phyloP scores from a whole-genome alignment of 2,329 filamentous ascomycete genomes.

The Elsinoe necatrix region DNA sequence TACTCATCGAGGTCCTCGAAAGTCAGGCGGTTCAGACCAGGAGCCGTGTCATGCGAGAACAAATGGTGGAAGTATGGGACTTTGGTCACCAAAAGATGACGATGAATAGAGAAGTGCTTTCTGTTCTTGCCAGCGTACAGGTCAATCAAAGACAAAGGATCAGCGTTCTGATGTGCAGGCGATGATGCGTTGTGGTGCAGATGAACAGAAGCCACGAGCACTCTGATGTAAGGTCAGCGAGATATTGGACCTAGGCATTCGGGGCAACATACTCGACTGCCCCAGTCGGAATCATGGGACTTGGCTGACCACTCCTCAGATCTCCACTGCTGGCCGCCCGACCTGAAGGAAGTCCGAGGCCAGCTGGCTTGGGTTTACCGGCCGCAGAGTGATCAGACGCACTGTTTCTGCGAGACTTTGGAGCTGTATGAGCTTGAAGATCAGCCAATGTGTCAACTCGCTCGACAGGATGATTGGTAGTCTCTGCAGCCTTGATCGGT shows the following conservation, averaged over 20 bases:
- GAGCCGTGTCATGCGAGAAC: constrained; percentile 18
- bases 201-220: constrained; percentile 14
- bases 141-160: constrained; percentile 15
- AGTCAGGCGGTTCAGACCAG: constrained; percentile 19
- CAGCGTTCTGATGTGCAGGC: constrained; percentile 15
- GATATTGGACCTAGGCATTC: not conserved
- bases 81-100: constrained; percentile 21
- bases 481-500: not conserved
- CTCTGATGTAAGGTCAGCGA: constrained; percentile 5
- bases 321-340: constrained; percentile 17
- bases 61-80: constrained; percentile 26
- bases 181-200: constrained; percentile 1
- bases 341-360: constrained; percentile 2
- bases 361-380: constrained; percentile 4
- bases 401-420: constrained; percentile 15
- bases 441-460: constrained; percentile 16
- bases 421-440: constrained; percentile 9
- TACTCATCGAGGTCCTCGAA: constrained; percentile 27
- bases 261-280: constrained; percentile 17
- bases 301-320: constrained; percentile 18
- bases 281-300: constrained; percentile 19
- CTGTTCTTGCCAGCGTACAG: constrained; percentile 24
- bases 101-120: constrained; percentile 25
- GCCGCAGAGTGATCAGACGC: constrained; percentile 6
- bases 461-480: constrained; percentile 10